Evolutionary conservation across 2,329 filamentous ascomycete species (phyloP).

Genomic region (Fusarium tanahbumbuense): DNA sequence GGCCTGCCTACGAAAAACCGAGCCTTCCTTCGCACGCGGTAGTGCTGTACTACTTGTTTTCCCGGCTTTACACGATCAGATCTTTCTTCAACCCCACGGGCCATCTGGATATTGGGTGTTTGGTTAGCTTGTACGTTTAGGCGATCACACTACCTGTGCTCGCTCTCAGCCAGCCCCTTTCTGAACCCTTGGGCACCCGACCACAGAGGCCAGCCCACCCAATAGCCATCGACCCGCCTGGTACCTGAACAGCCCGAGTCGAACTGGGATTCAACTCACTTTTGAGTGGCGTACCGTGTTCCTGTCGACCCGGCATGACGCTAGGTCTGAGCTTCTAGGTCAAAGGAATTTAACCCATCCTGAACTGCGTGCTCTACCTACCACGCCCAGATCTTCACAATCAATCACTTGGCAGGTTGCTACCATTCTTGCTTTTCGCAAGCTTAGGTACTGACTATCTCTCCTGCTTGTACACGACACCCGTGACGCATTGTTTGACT

Average conservation of each 20-base stretch:
- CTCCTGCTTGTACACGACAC: conserved; percentile 19
- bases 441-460: conserved; percentile 16
- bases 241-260: conserved; percentile 28
- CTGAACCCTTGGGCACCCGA: conserved; percentile 34
- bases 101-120: conserved; percentile 5
- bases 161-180: conserved; percentile 42
- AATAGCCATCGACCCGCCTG: conserved; percentile 42
- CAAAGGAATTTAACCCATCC: conserved; percentile 50
- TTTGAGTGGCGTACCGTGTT: conserved; percentile 40
- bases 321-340: conserved; percentile 45
- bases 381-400: conserved; percentile 32
- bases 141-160: conserved; percentile 38
- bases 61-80: conserved; percentile 3
- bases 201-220: conserved; percentile 32
- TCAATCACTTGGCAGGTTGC: conserved; percentile 23
- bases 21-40: conserved; percentile 26
- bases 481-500: conserved; percentile 33
- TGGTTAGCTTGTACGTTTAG: conserved; percentile 26
- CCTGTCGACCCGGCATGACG: conserved; percentile 47
- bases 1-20: conserved; percentile 29
- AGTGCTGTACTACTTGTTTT: conserved; percentile 18
- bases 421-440: conserved; percentile 12
- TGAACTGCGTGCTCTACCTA: conserved; percentile 40
- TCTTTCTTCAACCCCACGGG: conserved; percentile 12
- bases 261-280: conserved; percentile 40